Evolutionary conservation across 108 stramenopile genomes (phyloP), one percentile per base, ranked within the genome.

Genomic region (Cylindrotheca closterium): DNA sequence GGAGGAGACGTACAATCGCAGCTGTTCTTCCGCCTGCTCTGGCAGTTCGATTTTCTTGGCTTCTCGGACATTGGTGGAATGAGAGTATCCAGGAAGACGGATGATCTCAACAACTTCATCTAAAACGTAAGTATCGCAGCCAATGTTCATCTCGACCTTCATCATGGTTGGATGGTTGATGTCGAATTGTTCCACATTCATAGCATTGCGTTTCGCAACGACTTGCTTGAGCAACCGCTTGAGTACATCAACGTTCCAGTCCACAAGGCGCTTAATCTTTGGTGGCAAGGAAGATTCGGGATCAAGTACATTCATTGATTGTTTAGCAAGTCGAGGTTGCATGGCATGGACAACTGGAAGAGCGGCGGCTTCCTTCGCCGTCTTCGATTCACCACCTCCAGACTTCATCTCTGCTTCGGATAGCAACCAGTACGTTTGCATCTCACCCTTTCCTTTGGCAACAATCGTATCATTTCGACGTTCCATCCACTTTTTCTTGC

Each of bases 361-460:
- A 31, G 55, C 52, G 30, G 56, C 55, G 0, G 56, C 46, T 4
- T 4, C 25, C 1, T 29, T 3, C 4, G 46, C 27, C 23, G 30
- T 29, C 1, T 48, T 24, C 0, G 18, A 52, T n/a, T n/a, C n/a
- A 12, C 4, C 7, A 4, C 21, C 19, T 57, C 54, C 65, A 47
- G 47, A 29, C 1, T 29, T 42, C 1, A 55, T 1, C 12, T 55
- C 46, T 30, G 46, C 52, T 47, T 47, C 22, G 17, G 52, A 29
- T 0, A 54, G 5, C 17, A 82, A 31, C 87, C 87, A 88, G 54
- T 62, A 88, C 2, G 87, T 88, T 30, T 78, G 52, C 19, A 88
- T 55, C 49, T 73, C 42, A 29, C 87, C 87, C 60, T 88, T 88
- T 30, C 87, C 87, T 46, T 88, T 88, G 19, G 78, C 84, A 2